Conservation (phyloP, 805 yeast genomes). For the Candida patagonica region DNA sequence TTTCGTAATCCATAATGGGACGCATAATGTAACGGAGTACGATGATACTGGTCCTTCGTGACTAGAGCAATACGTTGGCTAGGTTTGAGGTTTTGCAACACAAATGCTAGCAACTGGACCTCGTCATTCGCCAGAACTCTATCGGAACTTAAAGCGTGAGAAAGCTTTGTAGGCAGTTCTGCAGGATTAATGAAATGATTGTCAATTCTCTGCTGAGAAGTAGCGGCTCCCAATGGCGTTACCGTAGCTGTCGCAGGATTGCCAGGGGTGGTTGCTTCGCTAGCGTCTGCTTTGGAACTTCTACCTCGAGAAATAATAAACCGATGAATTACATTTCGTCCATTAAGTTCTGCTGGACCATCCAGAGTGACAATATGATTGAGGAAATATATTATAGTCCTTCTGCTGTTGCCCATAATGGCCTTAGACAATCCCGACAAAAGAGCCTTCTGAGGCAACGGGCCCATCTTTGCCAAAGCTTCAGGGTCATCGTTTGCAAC, state of each 20-base stretch:
- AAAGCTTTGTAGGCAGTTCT: slow-evolving; percentile 43
- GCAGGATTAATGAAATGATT: slow-evolving; percentile 32
- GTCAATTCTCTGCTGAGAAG: slow-evolving; percentile 1
- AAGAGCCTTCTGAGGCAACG: slow-evolving; percentile 25
- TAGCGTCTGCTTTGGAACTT: neutral
- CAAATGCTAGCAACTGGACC: slow-evolving; percentile 48
- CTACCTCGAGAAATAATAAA: slow-evolving; percentile 73
- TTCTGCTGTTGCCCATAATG: slow-evolving; percentile 43
- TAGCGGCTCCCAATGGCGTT: neutral
- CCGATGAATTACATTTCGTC: slow-evolving; percentile 79
- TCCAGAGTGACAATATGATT: slow-evolving; percentile 40
- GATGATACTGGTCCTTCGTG: slow-evolving; percentile 61
- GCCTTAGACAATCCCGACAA: slow-evolving; percentile 59
- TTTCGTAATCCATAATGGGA: slow-evolving; percentile 75
- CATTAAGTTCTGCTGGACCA: slow-evolving; percentile 66
- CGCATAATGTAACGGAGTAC: slow-evolving; percentile 87
- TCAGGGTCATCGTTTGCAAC: slow-evolving; percentile 38
- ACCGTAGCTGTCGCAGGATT: neutral
- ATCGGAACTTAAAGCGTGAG: slow-evolving; percentile 52
- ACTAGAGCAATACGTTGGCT: slow-evolving; percentile 46
- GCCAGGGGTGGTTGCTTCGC: neutral
- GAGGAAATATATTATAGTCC: slow-evolving; percentile 51
- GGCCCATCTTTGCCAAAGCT: slow-evolving; percentile 24
- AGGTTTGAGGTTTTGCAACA: slow-evolving; percentile 48
- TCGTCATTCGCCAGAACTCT: slow-evolving; percentile 52